phyloP scores from a whole-genome alignment of 106 monocot species.

The Posidonia australis region DNA sequence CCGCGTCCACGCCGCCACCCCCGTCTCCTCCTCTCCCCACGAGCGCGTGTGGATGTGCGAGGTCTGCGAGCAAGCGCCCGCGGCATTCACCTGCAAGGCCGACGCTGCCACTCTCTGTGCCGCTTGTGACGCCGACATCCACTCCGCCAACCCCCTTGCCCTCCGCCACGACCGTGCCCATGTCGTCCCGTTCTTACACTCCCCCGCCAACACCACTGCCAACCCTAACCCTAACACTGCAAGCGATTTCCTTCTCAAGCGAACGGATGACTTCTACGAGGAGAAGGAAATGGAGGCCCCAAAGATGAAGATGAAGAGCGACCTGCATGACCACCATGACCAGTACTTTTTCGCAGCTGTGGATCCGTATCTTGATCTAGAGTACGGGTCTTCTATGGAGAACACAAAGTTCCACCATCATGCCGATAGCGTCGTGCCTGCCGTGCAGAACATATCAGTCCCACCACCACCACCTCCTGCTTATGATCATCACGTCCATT shows the following conservation, averaged over 20 bases:
- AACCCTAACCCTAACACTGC: neutral
- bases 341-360: conserved; percentile 15
- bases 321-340: neutral
- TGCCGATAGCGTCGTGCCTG: conserved; percentile 18
- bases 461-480: neutral
- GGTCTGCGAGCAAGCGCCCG: conserved; percentile 41
- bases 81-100: conserved; percentile 27
- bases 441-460: neutral
- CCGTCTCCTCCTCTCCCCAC: conserved; percentile 16
- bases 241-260: neutral
- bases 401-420: neutral
- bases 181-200: conserved; percentile 15
- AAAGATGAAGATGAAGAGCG: neutral
- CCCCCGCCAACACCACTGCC: neutral
- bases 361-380: conserved; percentile 27
- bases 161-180: conserved; percentile 29
- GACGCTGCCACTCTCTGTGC: too few relatives aligned
- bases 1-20: conserved; percentile 11
- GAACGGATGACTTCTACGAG: neutral
- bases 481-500: neutral
- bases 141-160: conserved; percentile 19
- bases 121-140: too few relatives aligned
- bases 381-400: conserved; percentile 6
- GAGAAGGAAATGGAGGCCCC: neutral
- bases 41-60: too few relatives aligned